phyloP scores from a whole-genome alignment of 1,284 basidiomycete species.

The Pisolithus thermaeus region DNA sequence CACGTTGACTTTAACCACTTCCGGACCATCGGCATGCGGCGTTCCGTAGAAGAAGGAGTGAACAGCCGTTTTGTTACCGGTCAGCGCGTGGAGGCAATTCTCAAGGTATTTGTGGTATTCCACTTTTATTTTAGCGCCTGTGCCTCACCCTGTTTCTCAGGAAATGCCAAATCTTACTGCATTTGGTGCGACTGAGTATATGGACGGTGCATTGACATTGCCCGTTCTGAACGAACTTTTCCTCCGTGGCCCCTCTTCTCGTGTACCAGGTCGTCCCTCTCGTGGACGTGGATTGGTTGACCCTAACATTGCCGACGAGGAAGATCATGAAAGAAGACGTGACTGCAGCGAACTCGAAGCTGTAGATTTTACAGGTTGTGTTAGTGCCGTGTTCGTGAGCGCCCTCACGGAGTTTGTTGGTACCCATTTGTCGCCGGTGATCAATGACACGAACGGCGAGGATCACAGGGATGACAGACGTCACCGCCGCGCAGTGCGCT shows the following conservation, averaged over 20 bases:
- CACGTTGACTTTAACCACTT: constrained; percentile 91
- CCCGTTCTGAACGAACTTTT: constrained; percentile 83
- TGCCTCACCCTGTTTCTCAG: constrained; percentile 33
- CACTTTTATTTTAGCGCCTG: constrained; percentile 6
- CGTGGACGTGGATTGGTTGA: constrained; percentile 56
- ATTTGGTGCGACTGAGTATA: constrained; percentile 93
- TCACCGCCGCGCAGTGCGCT: constrained; percentile 25
- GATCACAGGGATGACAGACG: constrained; percentile 26
- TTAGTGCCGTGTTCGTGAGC: constrained; percentile 82
- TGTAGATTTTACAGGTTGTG: constrained; percentile 91
- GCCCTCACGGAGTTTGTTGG: constrained; percentile 82
- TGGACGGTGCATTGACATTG: constrained; percentile 84
- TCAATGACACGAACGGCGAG: constrained; percentile 39
- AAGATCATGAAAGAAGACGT: constrained; percentile 65
- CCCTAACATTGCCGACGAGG: constrained; percentile 52
- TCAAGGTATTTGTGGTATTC: constrained; percentile 54
- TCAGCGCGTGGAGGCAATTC: constrained; percentile 72
- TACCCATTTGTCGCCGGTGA: constrained; percentile 52
- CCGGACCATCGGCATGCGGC: constrained; percentile 89
- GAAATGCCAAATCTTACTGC: constrained; percentile 79
- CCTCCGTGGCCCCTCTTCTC: constrained; percentile 68
- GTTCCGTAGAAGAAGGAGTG: constrained; percentile 86
- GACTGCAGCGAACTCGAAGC: constrained; percentile 84
- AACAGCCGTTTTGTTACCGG: constrained; percentile 91
- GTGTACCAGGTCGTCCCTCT: constrained; percentile 64